Percentiles rank a stretch among this genome's conserved stretches.
Conservation (phyloP, 2,329 filamentous ascomycete genomes). For the Trichoderma sp. region DNA sequence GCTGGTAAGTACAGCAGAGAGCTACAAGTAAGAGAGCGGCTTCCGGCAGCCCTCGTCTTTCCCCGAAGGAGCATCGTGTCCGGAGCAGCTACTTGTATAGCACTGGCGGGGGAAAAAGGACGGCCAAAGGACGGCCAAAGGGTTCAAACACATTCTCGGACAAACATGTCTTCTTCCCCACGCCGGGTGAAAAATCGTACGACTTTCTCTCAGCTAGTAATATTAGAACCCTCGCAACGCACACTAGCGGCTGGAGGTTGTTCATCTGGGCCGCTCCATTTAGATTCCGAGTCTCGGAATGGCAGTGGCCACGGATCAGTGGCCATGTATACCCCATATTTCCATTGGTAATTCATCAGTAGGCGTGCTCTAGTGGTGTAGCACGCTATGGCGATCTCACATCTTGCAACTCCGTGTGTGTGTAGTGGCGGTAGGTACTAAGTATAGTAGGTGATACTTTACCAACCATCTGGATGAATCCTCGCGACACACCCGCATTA, state of each 20-base stretch:
- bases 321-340: neutral
- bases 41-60: too few species aligned
- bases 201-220: slow-evolving; percentile 17
- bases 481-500: slow-evolving; percentile 2
- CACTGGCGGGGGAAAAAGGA: neutral
- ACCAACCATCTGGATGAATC: slow-evolving; percentile 5
- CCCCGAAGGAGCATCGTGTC: too few species aligned
- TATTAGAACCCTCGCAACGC: slow-evolving; percentile 13
- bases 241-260: slow-evolving; percentile 17
- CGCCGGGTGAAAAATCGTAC: slow-evolving; percentile 12
- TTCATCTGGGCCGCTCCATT: slow-evolving; percentile 19
- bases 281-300: slow-evolving; percentile 22
- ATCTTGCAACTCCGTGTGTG: neutral
- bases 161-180: slow-evolving; percentile 16
- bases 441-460: neutral
- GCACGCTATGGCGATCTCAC: slow-evolving; percentile 8
- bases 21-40: neutral
- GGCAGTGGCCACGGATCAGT: neutral
- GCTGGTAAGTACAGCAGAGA: neutral
- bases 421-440: neutral
- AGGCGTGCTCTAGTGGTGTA: neutral
- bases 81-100: neutral
- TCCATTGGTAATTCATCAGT: neutral
- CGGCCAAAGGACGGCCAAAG: neutral
- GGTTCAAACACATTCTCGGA: neutral